Percentiles rank a stretch among this genome's conserved stretches.
These are phyloP conservation scores for Bjerkandera adusta DNA, from an alignment of 1,284 basidiomycete genomes.

Conservation along the genomic window DNA sequence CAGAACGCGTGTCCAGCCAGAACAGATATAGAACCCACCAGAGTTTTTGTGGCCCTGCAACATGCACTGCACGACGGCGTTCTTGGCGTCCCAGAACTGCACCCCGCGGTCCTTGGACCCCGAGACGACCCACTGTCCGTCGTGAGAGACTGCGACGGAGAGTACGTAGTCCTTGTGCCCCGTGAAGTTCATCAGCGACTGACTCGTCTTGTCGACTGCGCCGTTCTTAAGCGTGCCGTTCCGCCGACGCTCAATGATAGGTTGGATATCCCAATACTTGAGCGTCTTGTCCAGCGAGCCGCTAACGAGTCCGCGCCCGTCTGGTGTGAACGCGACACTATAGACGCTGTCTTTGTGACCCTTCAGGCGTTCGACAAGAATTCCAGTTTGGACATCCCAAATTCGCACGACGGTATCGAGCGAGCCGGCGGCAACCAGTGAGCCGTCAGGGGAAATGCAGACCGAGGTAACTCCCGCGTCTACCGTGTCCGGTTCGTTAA, in stretches of 20 bases:
- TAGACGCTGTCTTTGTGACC: conserved; percentile 79
- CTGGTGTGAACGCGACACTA: conserved; percentile 73
- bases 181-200: conserved; percentile 61
- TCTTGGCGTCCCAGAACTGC: conserved; percentile 72
- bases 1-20: neutral
- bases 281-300: conserved; percentile 76
- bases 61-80: conserved; percentile 71
- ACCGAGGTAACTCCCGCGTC: conserved; percentile 71
- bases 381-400: conserved; percentile 68
- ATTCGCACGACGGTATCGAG: conserved; percentile 76
- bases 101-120: conserved; percentile 80
- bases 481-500: conserved; percentile 38
- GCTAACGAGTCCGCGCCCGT: conserved; percentile 66
- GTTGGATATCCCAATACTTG: conserved; percentile 67
- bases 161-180: conserved; percentile 75
- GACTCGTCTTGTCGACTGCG: conserved; percentile 30
- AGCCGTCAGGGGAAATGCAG: conserved; percentile 66
- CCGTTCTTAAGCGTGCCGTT: conserved; percentile 25
- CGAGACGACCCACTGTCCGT: conserved; percentile 75
- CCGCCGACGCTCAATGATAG: conserved; percentile 22
- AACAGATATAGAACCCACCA: conserved; percentile 34
- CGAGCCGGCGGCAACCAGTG: conserved; percentile 67
- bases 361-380: conserved; percentile 66
- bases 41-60: conserved; percentile 87
- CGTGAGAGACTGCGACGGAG: conserved; percentile 64